Percentiles rank a stretch among this genome's conserved stretches.
phyloP scores from a whole-genome alignment of 2,329 filamentous ascomycete genomes.

The Ascochyta fabae region DNA sequence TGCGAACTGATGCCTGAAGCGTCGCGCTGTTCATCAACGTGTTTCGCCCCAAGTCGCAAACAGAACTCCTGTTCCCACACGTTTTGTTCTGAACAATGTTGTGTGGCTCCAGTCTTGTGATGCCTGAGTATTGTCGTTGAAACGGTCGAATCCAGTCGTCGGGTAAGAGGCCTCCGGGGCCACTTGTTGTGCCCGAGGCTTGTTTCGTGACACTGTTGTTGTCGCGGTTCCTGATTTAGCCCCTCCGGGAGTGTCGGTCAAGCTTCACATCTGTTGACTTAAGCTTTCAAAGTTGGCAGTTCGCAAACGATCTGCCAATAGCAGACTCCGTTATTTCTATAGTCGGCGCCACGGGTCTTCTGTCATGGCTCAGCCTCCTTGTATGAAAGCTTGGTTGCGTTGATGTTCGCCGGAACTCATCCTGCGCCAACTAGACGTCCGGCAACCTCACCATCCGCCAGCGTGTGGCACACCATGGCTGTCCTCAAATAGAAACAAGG shows the following conservation, averaged over 20 bases:
- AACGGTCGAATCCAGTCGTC: neutral
- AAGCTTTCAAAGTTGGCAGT: conserved; percentile 9
- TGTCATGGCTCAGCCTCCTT: conserved; percentile 15
- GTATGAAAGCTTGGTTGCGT: conserved; percentile 12
- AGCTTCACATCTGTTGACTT: conserved; percentile 7
- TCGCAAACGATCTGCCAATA: conserved; percentile 6
- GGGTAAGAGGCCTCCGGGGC: conserved; percentile 1
- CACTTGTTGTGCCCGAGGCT: conserved; percentile 1
- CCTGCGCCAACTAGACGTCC: conserved; percentile 15
- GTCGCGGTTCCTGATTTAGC: conserved; percentile 1
- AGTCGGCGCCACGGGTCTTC: neutral
- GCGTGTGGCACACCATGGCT: conserved; percentile 16
- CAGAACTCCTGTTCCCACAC: conserved; percentile 11
- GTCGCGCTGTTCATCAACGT: conserved; percentile 3
- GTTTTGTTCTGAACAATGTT: conserved; percentile 7
- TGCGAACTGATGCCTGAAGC: neutral
- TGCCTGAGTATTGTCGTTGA: neutral
- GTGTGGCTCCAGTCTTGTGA: neutral
- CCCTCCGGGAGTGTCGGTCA: conserved; percentile 8
- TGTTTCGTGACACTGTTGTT: conserved; percentile 7
- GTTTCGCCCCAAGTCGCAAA: conserved; percentile 16
- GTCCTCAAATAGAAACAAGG: conserved; percentile 17
- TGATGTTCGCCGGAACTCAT: conserved; percentile 6
- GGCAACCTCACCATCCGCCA: conserved; percentile 22
- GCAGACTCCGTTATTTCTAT: neutral